Conservation (phyloP, 208 protist genomes). For the Trypanosoma caninum region DNA sequence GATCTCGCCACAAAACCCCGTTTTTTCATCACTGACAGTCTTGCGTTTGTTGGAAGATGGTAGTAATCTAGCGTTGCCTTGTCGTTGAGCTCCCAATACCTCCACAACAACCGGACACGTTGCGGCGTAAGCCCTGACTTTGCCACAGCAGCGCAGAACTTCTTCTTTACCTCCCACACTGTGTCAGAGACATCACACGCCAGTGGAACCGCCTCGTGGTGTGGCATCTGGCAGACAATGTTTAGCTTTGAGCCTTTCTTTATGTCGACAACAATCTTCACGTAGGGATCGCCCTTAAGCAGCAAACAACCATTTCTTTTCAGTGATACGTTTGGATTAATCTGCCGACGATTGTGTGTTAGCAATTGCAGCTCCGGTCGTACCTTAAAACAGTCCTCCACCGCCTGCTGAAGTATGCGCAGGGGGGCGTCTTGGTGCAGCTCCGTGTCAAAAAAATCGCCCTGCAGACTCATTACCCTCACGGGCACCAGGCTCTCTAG, state of each 20-base stretch:
- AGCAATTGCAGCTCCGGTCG: slow-evolving; percentile 77
- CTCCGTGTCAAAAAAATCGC: slow-evolving; percentile 86
- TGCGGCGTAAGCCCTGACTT: slow-evolving; percentile 34
- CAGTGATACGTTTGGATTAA: slow-evolving; percentile 54
- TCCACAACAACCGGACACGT: slow-evolving; percentile 72
- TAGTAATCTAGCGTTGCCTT: slow-evolving; percentile 80
- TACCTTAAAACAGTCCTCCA: slow-evolving; percentile 83
- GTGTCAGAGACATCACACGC: slow-evolving; percentile 52
- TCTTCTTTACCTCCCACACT: slow-evolving; percentile 75
- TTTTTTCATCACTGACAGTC: slow-evolving; percentile 40
- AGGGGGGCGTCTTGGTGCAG: slow-evolving; percentile 70
- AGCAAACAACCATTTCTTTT: slow-evolving; percentile 74
- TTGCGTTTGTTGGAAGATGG: slow-evolving; percentile 72
- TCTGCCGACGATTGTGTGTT: slow-evolving; percentile 71
- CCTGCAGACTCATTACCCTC: slow-evolving; percentile 62
- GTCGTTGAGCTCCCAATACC: slow-evolving; percentile 87
- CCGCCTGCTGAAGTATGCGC: slow-evolving; percentile 60
- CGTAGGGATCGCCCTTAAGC: slow-evolving; percentile 84
- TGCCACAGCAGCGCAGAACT: slow-evolving; percentile 49
- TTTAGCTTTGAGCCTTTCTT: slow-evolving; percentile 74
- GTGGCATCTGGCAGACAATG: slow-evolving; percentile 41
- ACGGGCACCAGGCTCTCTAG: slow-evolving; percentile 67
- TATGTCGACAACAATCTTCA: slow-evolving; percentile 62
- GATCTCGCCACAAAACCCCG: slow-evolving; percentile 10
- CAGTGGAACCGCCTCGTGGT: slow-evolving; percentile 39